These are phyloP conservation scores for Alternaria sp. DNA, from an alignment of 2,329 filamentous ascomycete genomes.

Conservation along the genomic window DNA sequence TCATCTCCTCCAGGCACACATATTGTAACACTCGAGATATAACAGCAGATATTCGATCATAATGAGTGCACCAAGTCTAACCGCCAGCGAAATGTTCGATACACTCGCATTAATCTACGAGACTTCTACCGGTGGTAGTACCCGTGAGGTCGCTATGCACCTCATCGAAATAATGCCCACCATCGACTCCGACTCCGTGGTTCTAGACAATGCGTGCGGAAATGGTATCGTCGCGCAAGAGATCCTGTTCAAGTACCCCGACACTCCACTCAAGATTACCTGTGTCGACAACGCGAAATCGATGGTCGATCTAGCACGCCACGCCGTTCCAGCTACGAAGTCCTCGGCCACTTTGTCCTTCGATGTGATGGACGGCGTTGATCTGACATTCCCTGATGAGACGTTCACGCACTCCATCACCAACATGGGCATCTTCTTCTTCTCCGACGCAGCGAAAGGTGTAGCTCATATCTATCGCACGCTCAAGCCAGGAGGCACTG, in stretches of 20 bases:
- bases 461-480: conserved; percentile 49
- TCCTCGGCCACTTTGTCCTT: background rate
- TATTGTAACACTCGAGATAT: background rate
- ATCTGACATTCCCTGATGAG: conserved; percentile 33
- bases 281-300: conserved; percentile 18
- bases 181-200: conserved; percentile 21
- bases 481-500: conserved; percentile 47
- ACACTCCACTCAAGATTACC: conserved; percentile 14
- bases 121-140: conserved; percentile 26
- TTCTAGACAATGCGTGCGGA: conserved; percentile 42
- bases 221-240: conserved; percentile 34
- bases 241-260: conserved; percentile 18
- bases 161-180: conserved; percentile 24
- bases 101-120: conserved; percentile 23
- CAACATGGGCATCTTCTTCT: conserved; percentile 52
- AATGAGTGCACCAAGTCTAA: conserved; percentile 6
- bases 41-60: background rate
- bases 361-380: conserved; percentile 18
- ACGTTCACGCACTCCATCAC: conserved; percentile 52
- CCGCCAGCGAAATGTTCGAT: background rate
- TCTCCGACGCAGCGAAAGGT: conserved; percentile 35
- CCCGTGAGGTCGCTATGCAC: conserved; percentile 25
- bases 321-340: background rate
- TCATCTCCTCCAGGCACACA: background rate
- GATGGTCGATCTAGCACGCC: conserved; percentile 23